Conservation (phyloP, 2,329 filamentous ascomycete species). For the Thielaviopsis ethacetica region DNA sequence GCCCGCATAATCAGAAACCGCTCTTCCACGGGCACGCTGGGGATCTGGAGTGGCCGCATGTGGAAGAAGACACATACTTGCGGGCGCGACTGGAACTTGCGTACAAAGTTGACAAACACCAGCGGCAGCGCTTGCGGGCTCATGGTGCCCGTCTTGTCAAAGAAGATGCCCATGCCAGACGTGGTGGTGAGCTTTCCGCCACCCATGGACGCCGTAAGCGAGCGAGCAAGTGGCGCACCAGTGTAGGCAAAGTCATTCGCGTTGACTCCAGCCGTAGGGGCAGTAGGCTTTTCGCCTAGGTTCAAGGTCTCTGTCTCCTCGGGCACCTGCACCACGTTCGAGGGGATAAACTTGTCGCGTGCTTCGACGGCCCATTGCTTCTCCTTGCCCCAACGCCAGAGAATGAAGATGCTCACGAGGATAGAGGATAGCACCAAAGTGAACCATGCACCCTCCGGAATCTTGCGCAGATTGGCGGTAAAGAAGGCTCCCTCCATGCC, state of each 20-base stretch:
- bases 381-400: slow-evolving; percentile 70
- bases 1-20: slow-evolving; percentile 21
- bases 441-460: slow-evolving; percentile 65
- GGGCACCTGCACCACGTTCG: slow-evolving; percentile 20
- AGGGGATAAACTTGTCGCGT: slow-evolving; percentile 28
- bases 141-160: slow-evolving; percentile 56
- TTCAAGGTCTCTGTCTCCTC: not conserved
- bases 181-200: slow-evolving; percentile 29
- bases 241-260: not conserved
- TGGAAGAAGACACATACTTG: slow-evolving; percentile 63
- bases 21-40: slow-evolving; percentile 33
- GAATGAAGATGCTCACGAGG: slow-evolving; percentile 47
- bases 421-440: slow-evolving; percentile 48
- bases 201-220: slow-evolving; percentile 24
- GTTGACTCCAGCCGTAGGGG: not conserved
- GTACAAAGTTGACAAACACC: slow-evolving; percentile 57
- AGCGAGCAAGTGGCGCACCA: slow-evolving; percentile 15
- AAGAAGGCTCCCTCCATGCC: slow-evolving; percentile 53
- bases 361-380: slow-evolving; percentile 58
- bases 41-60: slow-evolving; percentile 44
- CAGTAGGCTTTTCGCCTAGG: not conserved
- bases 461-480: slow-evolving; percentile 52
- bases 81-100: slow-evolving; percentile 50
- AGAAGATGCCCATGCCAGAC: slow-evolving; percentile 53
- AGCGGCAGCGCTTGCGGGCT: slow-evolving; percentile 30